Percentiles rank a stretch among this genome's conserved stretches.
Evolutionary conservation across 257 asterid genomes (phyloP).

Genomic region (Ilex asprella): DNA sequence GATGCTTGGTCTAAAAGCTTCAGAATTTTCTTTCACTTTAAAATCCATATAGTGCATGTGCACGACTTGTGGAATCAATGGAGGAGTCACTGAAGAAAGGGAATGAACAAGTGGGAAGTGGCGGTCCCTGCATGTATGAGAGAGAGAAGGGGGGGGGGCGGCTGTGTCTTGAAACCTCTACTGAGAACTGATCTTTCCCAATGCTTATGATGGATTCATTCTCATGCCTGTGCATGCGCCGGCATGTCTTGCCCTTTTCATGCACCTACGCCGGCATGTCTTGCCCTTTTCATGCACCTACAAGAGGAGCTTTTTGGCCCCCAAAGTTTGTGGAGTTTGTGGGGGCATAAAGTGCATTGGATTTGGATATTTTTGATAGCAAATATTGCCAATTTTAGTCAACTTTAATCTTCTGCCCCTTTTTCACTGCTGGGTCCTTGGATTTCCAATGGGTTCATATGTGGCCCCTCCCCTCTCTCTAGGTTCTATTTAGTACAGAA

Average conservation of each 20-base stretch:
- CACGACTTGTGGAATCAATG: neutral
- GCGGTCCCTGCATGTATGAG: neutral
- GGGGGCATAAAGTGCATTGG: conserved; percentile 7
- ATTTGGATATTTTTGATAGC: no score
- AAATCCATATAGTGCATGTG: conserved; percentile 17
- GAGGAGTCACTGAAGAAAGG: neutral
- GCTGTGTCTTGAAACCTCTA: no score
- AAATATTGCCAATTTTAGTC: no score
- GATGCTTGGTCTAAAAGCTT: no score
- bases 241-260: no score
- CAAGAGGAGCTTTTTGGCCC: conserved; percentile 14
- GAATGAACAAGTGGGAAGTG: conserved; percentile 9
- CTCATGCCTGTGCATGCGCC: no score
- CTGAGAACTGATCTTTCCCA: no score
- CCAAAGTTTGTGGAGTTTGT: conserved; percentile 34
- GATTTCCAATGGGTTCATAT: no score
- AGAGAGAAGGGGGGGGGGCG: neutral
- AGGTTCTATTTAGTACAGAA: no score
- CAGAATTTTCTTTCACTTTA: conserved; percentile 23
- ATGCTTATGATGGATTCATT: conserved; percentile 18
- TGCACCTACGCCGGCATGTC: conserved; percentile 13
- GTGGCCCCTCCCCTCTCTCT: no score
- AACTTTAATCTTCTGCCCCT: no score
- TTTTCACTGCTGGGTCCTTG: no score
- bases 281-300: conserved; percentile 37